Evolutionary conservation across 73 alveolate genomes (phyloP), one percentile per base, ranked within the genome.

Genomic region (Symbiodinium natans): DNA sequence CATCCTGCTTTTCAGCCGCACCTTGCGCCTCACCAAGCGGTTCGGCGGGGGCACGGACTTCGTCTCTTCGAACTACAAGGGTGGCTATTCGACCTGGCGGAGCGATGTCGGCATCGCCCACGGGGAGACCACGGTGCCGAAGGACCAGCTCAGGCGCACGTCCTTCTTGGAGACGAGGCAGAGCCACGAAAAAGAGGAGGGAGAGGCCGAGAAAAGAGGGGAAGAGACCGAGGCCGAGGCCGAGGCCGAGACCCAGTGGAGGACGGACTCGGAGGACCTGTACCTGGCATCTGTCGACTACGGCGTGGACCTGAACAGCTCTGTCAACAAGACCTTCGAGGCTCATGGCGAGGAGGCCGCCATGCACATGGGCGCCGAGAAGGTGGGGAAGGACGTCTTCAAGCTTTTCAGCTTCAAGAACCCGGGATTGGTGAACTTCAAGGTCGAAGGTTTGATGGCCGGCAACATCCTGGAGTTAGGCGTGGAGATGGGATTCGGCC

Each of bases 241-340:
- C 15, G 71, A 8, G 31, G 71, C 31, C 71, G 71, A 52, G 31
- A 15, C 4, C 8, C 71, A 15, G 71, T 68, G 82, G 82, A 68
- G 21, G 36, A 68, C 82, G 33, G 82, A 68, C 82, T 25, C 36
- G 82, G 82, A 68, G 82, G 82, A 68, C 21, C 36, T 68, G 82
- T 68, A 68, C 82, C 39, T 68, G 82, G 82, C 82, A 29, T 68
- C 82, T 36, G 82, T 68, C 21, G 36, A 68, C 82, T 68, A 68
- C 25, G 71, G 71, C 71, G 71, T 15, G 71, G 27, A 68, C 39
- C 25, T 29, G 82, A n/a, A 68, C 39, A 25, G 19, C 25, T 29
- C 82, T 25, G 82, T 68, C 15, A 68, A 68, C 21, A 68, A 68
- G 82, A 68, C 82, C 41, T 68, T n/a, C 36, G 82, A 68, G 82